Evolutionary conservation across 192 early-diverging fungal genomes (phyloP), one percentile per base, ranked within the genome.

Genomic region (Diversispora eburnea): DNA sequence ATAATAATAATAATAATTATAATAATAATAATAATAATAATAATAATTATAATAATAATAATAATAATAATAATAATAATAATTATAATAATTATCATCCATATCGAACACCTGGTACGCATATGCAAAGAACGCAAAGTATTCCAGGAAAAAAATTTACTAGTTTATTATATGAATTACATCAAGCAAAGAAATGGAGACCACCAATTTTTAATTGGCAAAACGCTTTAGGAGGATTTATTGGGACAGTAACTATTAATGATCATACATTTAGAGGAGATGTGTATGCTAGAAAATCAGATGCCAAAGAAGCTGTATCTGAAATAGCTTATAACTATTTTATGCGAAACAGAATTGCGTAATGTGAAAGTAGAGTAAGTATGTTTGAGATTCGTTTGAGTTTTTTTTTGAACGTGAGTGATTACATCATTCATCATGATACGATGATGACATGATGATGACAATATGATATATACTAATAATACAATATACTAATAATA

Each of bases 91-190:
- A 17, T 10, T 54, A 54, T 54, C 51, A 54, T 54, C 51, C 51
- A 10, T 54, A 54, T 54, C 48, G 48, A 10, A 13, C 48, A 49
- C 13, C 13, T 10, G 13, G 13, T 13, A 10, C 48, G 0, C 51
- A 63, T n/a, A 43, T 54, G 12, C 13, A 10, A 63, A 43, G 6
- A 43, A 63, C n/a, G 7, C 25, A 41, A n/a, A 41, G 5, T 41
- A 39, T 43, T 63, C 51, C 12, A 54, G 51, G 13, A 5, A 63
- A 63, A 63, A 43, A 43, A 45, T 63, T 45, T 17, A 63, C 61
- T n/a, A 63, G 61, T 63, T 63, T 63, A 43, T 43, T 63, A 63
- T 63, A 45, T 43, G 61, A 63, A 13, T 45, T 42, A 42, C 15
- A 13, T n/a, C 61, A 63, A 63, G 33, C 61, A 63, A 63, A 43